Base-by-base conservation (phyloP, 2,329 filamentous ascomycete species). In the Ceratocystis ficicola region DNA sequence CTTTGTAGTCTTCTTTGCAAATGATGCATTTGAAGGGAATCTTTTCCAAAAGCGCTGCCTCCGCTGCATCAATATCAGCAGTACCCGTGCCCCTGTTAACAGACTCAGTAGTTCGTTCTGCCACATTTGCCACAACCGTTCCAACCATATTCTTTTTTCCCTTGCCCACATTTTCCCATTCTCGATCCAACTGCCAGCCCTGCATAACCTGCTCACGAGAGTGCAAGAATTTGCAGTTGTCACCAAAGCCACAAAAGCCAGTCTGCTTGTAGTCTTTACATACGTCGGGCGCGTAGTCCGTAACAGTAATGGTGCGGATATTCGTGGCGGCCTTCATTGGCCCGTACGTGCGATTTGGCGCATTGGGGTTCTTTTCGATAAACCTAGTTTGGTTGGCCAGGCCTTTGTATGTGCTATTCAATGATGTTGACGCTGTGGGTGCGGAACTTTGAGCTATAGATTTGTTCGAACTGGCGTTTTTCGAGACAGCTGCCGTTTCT, bases 251-350 rank as follows among this genome's bases (percentile, higher is more conserved):
- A 70, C 83, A 87, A 72, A 85, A 86, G 0, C 87, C 87, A 0
- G 86, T 94, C 71, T 89, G 83, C 70, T 93, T 93, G 75, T 90
- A 94, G 73, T 97, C 94, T 74, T 97, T 97, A 76, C 94, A 99
- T 0, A 95, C 89, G 70, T 97, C 93, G 0, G 93, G 90, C 0
- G 89, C 87, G 73, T 90, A 97, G 73, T 99, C 94, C 41, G 86
- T 95, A 5, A 93, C 83, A 0, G 92, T 97, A 69, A 95, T 87
- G 1, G 89, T 95, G 63, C 94, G 86, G 66, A 99, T 86, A 72
- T 97, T 97, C 1, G 89, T 89, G 0, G 93, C 83, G 1, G 89
- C 88, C 75, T 96, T 96, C 68, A 95, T 82, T 0, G 94, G 94
- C 0, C 94, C 94, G 36, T 96, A 87, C 44, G 83, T 80, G 69